phyloP scores from a whole-genome alignment of 371 early-diverging fungal species.

The Mortierella sp. region DNA sequence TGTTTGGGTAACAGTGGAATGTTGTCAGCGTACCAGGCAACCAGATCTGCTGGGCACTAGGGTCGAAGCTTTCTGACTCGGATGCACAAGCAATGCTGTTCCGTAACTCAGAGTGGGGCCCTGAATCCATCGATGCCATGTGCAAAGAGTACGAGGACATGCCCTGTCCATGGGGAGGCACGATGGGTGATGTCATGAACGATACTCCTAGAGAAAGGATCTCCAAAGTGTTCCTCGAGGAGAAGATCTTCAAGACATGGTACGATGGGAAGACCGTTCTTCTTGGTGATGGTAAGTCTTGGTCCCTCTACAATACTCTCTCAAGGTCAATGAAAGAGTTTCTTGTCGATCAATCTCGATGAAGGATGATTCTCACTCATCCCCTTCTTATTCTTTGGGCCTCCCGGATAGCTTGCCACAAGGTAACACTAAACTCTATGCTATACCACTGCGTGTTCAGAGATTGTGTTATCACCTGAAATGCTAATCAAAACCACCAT shows the following conservation, averaged over 20 bases:
- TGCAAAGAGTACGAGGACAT: constrained; percentile 5
- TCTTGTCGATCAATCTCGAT: too few species aligned
- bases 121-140: constrained; percentile 11
- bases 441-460: background rate
- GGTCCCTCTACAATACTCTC: too few species aligned
- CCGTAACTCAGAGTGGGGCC: constrained; percentile 18
- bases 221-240: constrained; percentile 15
- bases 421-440: background rate
- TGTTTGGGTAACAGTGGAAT: too few species aligned
- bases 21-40: too few species aligned
- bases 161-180: constrained; percentile 13
- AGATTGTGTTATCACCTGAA: too few species aligned
- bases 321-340: too few species aligned
- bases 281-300: constrained; percentile 17
- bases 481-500: too few species aligned
- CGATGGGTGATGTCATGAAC: constrained; percentile 4
- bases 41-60: too few species aligned
- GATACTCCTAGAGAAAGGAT: constrained; percentile 8
- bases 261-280: constrained; percentile 18
- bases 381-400: background rate
- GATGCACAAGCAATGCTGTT: background rate
- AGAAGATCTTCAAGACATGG: constrained; percentile 15
- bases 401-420: constrained; percentile 9
- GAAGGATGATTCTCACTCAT: background rate
- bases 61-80: too few species aligned